phyloP scores from a whole-genome alignment of 176 grass and related monocot species.

The barley (Hordeum vulgare) region MorexV3_pseudomolecules_assembly NC_058522.1:328398753-328399252 shows the following conservation, averaged over 20 bases:
- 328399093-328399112: constrained; percentile 63
- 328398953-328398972: constrained; percentile 37
- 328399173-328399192: constrained; percentile 50
- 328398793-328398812: constrained; percentile 69
- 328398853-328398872: constrained; percentile 45
- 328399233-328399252: constrained; percentile 51
- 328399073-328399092: constrained; percentile 58
- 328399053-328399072: constrained; percentile 45
- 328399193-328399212: constrained; percentile 66
- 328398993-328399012: constrained; percentile 57
- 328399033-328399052: constrained; percentile 53
- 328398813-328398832: constrained; percentile 55
- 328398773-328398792: constrained; percentile 45
- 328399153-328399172: constrained; percentile 49
- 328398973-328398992: constrained; percentile 34
- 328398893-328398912: constrained; percentile 63
- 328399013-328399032: constrained; percentile 67
- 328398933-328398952: constrained; percentile 59
- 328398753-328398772: constrained; percentile 48
- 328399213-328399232: constrained; percentile 65
- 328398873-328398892: constrained; percentile 34
- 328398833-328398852: constrained; percentile 38
- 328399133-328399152: constrained; percentile 33
- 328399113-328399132: constrained; percentile 61
- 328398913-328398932: constrained; percentile 57